phyloP scores from a whole-genome alignment of 2,329 filamentous ascomycete genomes.

The Diatrype stigma region DNA sequence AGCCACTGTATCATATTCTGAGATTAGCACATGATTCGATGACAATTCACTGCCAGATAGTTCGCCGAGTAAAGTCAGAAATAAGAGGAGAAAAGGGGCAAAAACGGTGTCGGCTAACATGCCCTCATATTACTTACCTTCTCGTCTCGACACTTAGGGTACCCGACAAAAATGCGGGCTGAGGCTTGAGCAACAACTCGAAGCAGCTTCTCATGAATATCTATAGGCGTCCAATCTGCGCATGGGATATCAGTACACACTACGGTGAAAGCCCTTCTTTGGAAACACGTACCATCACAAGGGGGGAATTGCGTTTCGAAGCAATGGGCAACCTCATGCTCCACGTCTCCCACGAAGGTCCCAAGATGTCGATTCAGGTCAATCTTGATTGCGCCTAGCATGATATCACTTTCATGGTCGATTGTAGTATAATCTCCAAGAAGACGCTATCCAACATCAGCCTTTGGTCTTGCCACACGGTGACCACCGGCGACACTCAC shows the following conservation, averaged over 20 bases:
- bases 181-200: slow-evolving; percentile 24
- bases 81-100: too few species aligned
- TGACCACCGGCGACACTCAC: slow-evolving; percentile 9
- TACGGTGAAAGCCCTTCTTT: too few species aligned
- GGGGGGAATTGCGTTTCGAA: slow-evolving; percentile 23
- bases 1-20: slow-evolving; percentile 11
- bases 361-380: slow-evolving; percentile 24
- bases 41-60: too few species aligned
- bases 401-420: slow-evolving; percentile 26
- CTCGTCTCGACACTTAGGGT: slow-evolving; percentile 24
- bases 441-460: slow-evolving; percentile 15
- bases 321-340: slow-evolving; percentile 20
- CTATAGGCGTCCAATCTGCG: slow-evolving; percentile 24
- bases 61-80: too few species aligned
- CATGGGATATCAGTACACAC: slow-evolving; percentile 2
- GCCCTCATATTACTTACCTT: slow-evolving; percentile 3
- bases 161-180: slow-evolving; percentile 24
- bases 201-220: slow-evolving; percentile 22
- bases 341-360: slow-evolving; percentile 22
- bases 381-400: slow-evolving; percentile 25
- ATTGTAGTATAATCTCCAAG: slow-evolving; percentile 25
- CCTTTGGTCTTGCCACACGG: neutral
- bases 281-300: slow-evolving; percentile 18
- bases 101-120: too few species aligned
- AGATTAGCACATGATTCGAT: neutral